A percentile compares a stretch with the other conserved stretches of the same genome.
These are phyloP conservation scores for Plantago major DNA, from an alignment of 257 asterid genomes.

Conservation along the genomic window DNA sequence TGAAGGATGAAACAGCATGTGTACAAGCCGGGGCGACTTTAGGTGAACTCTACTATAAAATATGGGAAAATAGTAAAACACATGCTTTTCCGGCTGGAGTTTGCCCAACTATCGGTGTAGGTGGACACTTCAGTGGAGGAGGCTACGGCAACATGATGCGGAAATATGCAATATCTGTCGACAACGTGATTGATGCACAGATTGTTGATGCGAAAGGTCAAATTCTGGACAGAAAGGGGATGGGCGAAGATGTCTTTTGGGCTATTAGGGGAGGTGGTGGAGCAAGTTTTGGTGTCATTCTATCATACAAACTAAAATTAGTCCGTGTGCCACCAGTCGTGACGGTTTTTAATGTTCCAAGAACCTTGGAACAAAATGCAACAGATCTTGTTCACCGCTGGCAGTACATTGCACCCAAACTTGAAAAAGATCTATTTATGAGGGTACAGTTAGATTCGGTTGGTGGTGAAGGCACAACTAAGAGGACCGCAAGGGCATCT, in stretches of 20 bases:
- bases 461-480: background rate
- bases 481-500: background rate
- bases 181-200: constrained; percentile 28
- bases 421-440: constrained; percentile 14
- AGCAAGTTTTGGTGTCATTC: constrained; percentile 27
- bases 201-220: constrained; percentile 27
- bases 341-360: constrained; percentile 17
- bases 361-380: constrained; percentile 17
- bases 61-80: constrained; percentile 21
- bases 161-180: constrained; percentile 26
- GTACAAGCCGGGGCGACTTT: constrained; percentile 25
- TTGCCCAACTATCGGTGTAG: constrained; percentile 24
- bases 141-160: constrained; percentile 26
- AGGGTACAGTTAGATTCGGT: constrained; percentile 13
- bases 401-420: constrained; percentile 19
- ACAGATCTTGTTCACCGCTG: constrained; percentile 22
- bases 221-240: constrained; percentile 17
- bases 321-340: constrained; percentile 23
- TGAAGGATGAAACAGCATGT: constrained; percentile 21
- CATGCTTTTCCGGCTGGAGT: constrained; percentile 31
- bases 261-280: constrained; percentile 37
- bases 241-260: constrained; percentile 44
- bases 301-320: constrained; percentile 24
- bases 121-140: constrained; percentile 33
- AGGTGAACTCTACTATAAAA: constrained; percentile 27